Conservation (phyloP, 805 yeast genomes). For the Wickerhamomyces rabaulensis region DNA sequence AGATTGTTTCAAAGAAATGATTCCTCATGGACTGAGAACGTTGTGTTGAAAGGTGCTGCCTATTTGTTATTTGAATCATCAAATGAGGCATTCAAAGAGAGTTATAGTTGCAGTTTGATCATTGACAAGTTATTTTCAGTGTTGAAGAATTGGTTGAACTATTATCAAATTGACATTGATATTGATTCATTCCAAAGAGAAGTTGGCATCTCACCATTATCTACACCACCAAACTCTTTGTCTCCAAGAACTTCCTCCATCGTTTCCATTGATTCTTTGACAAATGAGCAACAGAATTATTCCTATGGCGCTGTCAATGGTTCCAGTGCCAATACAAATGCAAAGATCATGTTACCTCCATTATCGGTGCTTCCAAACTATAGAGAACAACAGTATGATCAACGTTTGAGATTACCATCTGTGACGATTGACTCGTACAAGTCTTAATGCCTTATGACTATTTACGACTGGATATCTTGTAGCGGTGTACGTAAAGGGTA, state of each 20-base stretch:
- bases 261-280: background rate
- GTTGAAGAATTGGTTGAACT: constrained; percentile 5
- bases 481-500: too few species aligned
- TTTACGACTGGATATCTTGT: too few species aligned
- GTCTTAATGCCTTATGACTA: background rate
- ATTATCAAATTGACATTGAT: constrained; percentile 1
- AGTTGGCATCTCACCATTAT: background rate
- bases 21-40: constrained; percentile 3
- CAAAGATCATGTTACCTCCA: background rate
- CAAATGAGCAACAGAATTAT: background rate
- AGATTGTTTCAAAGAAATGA: constrained; percentile 2
- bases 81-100: background rate
- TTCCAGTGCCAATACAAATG: background rate
- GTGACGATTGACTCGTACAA: background rate
- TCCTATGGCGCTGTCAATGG: background rate
- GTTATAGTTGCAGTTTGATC: background rate
- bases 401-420: background rate
- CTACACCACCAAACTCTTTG: background rate
- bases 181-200: background rate
- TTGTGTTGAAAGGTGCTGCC: constrained; percentile 8
- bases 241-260: background rate
- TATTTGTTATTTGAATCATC: constrained; percentile 7
- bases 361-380: background rate
- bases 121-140: constrained; percentile 3
- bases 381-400: background rate